These are phyloP conservation scores for Megacollybia marginata DNA, from an alignment of 768 basidiomycete species.

Conservation along the genomic window DNA sequence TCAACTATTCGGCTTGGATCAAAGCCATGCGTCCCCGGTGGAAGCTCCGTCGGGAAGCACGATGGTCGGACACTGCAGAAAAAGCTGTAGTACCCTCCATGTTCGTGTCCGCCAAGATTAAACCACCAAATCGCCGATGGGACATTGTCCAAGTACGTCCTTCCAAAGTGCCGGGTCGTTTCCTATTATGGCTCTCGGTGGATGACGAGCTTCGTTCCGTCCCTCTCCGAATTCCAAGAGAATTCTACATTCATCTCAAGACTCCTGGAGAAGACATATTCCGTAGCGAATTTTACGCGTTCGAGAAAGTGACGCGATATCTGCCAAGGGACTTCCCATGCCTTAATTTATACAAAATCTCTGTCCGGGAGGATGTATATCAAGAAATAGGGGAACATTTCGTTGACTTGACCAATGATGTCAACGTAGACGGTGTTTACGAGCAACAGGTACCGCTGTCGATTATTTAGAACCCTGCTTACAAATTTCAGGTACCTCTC, in stretches of 20 bases:
- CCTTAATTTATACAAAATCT: conserved; percentile 74
- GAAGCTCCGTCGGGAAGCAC: conserved; percentile 51
- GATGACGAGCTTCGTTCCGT: conserved; percentile 74
- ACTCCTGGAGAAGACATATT: conserved; percentile 61
- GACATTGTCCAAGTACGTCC: conserved; percentile 88
- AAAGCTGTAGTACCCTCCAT: conserved; percentile 57
- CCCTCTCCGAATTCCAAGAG: conserved; percentile 78
- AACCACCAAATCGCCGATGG: conserved; percentile 63
- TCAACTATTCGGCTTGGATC: conserved; percentile 73
- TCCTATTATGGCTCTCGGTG: conserved; percentile 81
- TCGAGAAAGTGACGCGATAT: conserved; percentile 66
- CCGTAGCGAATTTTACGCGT: conserved; percentile 57
- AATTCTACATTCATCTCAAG: conserved; percentile 91
- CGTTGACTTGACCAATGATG: conserved; percentile 85
- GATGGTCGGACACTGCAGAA: conserved; percentile 20
- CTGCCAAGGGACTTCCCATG: conserved; percentile 76
- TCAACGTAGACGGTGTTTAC: conserved; percentile 91
- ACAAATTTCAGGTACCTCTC: conserved; percentile 60
- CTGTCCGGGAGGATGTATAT: conserved; percentile 79
- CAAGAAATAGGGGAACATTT: conserved; percentile 85
- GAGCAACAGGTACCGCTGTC: conserved; percentile 67
- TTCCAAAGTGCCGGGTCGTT: conserved; percentile 72
- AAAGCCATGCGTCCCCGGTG: conserved; percentile 71
- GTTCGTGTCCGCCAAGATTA: conserved; percentile 57
- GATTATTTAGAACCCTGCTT: neutral